Percentiles rank a stretch among this genome's conserved stretches.
These are phyloP conservation scores for Candida nemodendra DNA, from an alignment of 805 yeast genomes.

Conservation along the genomic window DNA sequence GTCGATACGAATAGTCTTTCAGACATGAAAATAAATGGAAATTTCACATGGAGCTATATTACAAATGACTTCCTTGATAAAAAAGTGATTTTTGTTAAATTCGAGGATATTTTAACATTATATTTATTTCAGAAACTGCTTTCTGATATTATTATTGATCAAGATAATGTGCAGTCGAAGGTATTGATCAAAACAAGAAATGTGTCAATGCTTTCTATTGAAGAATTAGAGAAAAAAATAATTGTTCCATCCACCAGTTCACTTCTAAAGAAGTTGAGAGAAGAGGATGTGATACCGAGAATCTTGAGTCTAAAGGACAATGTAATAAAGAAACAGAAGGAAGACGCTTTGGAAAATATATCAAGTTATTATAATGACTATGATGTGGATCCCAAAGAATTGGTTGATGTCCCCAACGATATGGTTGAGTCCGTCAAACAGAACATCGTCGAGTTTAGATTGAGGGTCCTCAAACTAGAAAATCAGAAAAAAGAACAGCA, in stretches of 20 bases:
- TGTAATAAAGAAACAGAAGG: background rate
- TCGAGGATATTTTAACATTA: constrained; percentile 28
- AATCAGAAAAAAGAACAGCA: constrained; percentile 49
- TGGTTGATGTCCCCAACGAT: constrained; percentile 55
- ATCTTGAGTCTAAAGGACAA: constrained; percentile 1
- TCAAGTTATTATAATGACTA: constrained; percentile 31
- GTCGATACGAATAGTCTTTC: background rate
- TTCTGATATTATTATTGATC: constrained; percentile 2
- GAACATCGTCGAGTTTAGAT: constrained; percentile 55
- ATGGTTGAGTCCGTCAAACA: constrained; percentile 50
- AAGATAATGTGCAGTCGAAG: background rate
- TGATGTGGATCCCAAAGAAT: constrained; percentile 54
- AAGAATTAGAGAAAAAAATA: constrained; percentile 10
- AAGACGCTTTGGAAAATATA: constrained; percentile 13
- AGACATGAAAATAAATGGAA: constrained; percentile 7
- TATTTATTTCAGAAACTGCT: constrained; percentile 20
- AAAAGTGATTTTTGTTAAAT: constrained; percentile 26
- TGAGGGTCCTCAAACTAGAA: constrained; percentile 53
- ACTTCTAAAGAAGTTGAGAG: background rate
- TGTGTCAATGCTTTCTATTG: constrained; percentile 8
- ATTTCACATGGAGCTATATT: constrained; percentile 27
- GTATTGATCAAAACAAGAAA: constrained; percentile 8
- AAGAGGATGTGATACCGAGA: constrained; percentile 1
- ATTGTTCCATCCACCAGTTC: no score
- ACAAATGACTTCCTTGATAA: constrained; percentile 16